Evolutionary conservation across 176 grass and related monocot genomes (phyloP), one percentile per base, ranked within the genome.

Genomic region (Oryza punctata): DNA sequence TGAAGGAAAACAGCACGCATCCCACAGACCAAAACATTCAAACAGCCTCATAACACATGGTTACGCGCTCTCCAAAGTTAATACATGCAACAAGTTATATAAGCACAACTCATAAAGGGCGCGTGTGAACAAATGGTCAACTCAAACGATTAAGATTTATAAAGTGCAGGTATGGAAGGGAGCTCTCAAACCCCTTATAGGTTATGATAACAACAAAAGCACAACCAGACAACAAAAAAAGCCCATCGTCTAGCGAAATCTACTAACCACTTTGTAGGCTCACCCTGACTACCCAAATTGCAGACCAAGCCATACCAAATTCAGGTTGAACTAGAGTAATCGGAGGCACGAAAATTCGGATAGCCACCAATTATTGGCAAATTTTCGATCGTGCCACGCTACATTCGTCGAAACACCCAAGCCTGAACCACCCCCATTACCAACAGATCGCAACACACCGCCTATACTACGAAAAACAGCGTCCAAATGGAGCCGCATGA

Each of bases 401-500:
- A 14, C 30, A 47, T 27, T n/a, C 32, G 63, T 29, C 1, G 7
- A 38, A 81, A 76, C 65, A 76, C 25, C 9, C 29, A 35, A 14
- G 11, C 10, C 27, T 50, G 35, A 78, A 46, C 16, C 24, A 52
- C 16, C 6, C 29, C 8, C 12, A 12, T 73, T 82, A 47, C 45
- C 16, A 78, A 54, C 67, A 82, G 72, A 87, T 86, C 46, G 49
- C 50, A 35, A n/a, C 8, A 47, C 11, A 30, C 60, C 23, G 57
- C 57, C 57, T 3, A 60, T 3, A 60, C 12, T 12, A 75, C 14
- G 43, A 43, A 76, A 72, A 76, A 72, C 54, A 70, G 63, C 5
- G 28, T 11, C 57, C 19, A 33, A 23, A 12, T 57, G 32, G 57
- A 86, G 33, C 33, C 26, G 64, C 40, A 50, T 35, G 27, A 44